Conservation (phyloP, 371 early-diverging fungal species). For the Rhizopus arrhizus region DNA sequence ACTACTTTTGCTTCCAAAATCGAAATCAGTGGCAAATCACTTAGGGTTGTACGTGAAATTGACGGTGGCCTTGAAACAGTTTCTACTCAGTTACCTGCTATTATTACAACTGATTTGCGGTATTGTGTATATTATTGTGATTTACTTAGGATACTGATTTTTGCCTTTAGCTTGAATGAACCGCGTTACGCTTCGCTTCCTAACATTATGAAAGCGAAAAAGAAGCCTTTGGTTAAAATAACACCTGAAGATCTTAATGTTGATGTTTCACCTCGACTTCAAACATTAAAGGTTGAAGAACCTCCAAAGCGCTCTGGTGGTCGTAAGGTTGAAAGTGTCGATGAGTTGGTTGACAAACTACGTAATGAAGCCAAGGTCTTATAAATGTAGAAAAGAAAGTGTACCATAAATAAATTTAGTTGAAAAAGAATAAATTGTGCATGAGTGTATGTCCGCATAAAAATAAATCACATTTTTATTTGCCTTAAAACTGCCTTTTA, state of each 20-base stretch:
- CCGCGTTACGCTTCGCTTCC: constrained; percentile 95
- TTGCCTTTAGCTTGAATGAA: constrained; percentile 77
- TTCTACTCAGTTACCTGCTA: constrained; percentile 80
- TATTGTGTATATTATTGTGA: constrained; percentile 31
- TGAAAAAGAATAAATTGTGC: not conserved
- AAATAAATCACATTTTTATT: not conserved
- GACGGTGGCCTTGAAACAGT: constrained; percentile 98
- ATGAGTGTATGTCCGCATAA: not conserved
- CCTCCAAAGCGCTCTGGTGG: constrained; percentile 95
- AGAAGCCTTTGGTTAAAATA: constrained; percentile 90
- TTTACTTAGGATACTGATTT: not conserved
- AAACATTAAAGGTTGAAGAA: constrained; percentile 88
- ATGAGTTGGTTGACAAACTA: constrained; percentile 89
- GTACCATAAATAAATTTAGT: not conserved
- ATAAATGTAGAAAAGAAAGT: constrained; percentile 24
- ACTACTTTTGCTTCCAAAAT: constrained; percentile 97
- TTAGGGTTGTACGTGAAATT: constrained; percentile 91
- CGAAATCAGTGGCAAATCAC: constrained; percentile 70
- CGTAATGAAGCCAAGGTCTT: constrained; percentile 67
- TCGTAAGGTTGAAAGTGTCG: constrained; percentile 91
- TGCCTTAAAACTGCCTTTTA: constrained; percentile 9
- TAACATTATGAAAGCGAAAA: constrained; percentile 99
- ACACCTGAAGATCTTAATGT: constrained; percentile 83
- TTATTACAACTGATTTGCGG: constrained; percentile 97
- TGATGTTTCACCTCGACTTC: constrained; percentile 81